Conservation (phyloP, 805 yeast species). For the Kluyveromyces nonfermentans region DNA sequence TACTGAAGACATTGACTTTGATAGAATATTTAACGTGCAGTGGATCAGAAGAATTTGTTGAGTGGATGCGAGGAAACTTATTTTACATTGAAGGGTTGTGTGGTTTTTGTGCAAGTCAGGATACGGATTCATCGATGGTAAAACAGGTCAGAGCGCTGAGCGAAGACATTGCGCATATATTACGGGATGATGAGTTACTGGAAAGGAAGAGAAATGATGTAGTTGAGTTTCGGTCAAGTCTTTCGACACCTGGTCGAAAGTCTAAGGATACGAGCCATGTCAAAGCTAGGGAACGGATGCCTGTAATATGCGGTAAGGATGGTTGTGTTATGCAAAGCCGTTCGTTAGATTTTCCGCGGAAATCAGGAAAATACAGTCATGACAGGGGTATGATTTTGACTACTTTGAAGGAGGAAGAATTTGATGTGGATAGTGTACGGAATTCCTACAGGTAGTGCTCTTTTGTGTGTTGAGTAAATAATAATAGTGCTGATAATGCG, state of each 20-base stretch:
- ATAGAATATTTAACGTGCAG: slow-evolving; percentile 42
- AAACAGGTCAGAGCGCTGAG: slow-evolving; percentile 33
- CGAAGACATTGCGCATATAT: slow-evolving; percentile 31
- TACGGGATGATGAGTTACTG: slow-evolving; percentile 19
- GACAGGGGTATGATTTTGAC: slow-evolving; percentile 1
- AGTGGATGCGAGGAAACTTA: slow-evolving; percentile 35
- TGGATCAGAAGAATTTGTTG: slow-evolving; percentile 42
- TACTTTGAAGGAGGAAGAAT: slow-evolving; percentile 1
- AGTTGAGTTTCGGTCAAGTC: slow-evolving; percentile 25
- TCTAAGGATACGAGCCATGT: slow-evolving; percentile 28
- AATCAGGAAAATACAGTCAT: neutral
- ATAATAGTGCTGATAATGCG: too few relatives aligned
- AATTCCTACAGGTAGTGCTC: neutral
- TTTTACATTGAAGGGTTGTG: slow-evolving; percentile 25
- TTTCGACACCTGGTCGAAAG: slow-evolving; percentile 28
- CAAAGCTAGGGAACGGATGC: neutral
- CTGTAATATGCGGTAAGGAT: neutral
- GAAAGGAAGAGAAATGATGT: slow-evolving; percentile 22
- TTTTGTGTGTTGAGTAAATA: too few relatives aligned
- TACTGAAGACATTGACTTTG: slow-evolving; percentile 45
- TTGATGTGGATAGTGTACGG: neutral
- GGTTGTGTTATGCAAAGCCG: neutral
- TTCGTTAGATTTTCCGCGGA: slow-evolving; percentile 1
- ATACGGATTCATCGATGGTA: slow-evolving; percentile 28
- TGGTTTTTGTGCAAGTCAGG: slow-evolving; percentile 25